Percentiles rank a stretch among this genome's conserved stretches.
phyloP scores from a whole-genome alignment of 2,329 filamentous ascomycete species.

The Sarocladiaceae sp. region DNA sequence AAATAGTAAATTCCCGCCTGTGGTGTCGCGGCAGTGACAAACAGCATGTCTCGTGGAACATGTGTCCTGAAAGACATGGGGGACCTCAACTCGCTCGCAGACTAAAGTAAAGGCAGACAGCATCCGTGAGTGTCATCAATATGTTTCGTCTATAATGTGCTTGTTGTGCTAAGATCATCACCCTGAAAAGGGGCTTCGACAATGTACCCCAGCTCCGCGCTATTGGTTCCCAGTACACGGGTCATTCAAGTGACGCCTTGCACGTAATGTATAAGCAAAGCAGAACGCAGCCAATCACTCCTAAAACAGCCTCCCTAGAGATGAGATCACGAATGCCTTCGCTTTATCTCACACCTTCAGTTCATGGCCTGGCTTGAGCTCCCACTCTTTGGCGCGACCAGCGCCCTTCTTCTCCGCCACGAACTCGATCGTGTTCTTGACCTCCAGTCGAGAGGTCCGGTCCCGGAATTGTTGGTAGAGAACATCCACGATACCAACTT shows the following conservation, averaged over 20 bases:
- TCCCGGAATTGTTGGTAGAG: constrained; percentile 32
- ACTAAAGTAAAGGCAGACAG: no score
- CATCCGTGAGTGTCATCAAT: neutral
- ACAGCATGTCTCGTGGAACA: no score
- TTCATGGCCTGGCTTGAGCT: constrained; percentile 31
- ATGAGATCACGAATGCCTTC: no score
- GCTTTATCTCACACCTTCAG: constrained; percentile 17
- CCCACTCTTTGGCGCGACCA: constrained; percentile 32
- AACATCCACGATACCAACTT: constrained; percentile 34
- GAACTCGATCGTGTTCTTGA: constrained; percentile 35
- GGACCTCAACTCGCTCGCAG: neutral
- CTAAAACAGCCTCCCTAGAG: no score
- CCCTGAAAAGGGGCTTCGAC: neutral
- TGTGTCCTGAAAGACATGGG: neutral
- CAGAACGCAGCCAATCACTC: neutral
- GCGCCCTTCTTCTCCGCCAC: constrained; percentile 33
- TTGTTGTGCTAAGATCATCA: neutral
- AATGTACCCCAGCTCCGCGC: constrained; percentile 2
- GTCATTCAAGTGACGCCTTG: no score
- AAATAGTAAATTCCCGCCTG: no score
- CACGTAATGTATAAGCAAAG: no score
- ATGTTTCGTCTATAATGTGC: neutral
- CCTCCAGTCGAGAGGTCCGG: constrained; percentile 29
- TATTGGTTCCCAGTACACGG: neutral
- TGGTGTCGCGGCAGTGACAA: no score